phyloP scores from a whole-genome alignment of 495 filamentous ascomycete genomes.

The Penicillium longicatenatum region DNA sequence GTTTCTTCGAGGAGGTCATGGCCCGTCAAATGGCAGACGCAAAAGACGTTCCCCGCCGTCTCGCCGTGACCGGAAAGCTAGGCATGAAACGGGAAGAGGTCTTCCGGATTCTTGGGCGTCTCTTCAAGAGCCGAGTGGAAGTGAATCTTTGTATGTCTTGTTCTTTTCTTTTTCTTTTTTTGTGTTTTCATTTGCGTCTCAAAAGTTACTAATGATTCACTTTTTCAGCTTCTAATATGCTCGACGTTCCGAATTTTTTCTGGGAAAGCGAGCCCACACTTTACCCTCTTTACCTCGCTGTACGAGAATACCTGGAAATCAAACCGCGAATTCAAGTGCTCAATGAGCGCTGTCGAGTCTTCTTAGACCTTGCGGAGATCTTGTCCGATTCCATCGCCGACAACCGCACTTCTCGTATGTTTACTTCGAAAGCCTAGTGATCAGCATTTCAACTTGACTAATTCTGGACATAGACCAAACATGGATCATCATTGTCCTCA shows the following conservation, averaged over 20 bases:
- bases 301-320: conserved; percentile 97
- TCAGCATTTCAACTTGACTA: background rate
- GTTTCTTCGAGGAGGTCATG: conserved; percentile 97
- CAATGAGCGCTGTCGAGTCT: conserved; percentile 95
- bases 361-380: conserved; percentile 95
- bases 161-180: no score
- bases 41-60: conserved; percentile 82
- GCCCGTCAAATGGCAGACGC: conserved; percentile 89
- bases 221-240: conserved; percentile 84
- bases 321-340: conserved; percentile 90
- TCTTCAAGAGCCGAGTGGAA: conserved; percentile 94
- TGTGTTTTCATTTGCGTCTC: background rate
- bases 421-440: background rate
- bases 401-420: conserved; percentile 80
- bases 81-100: conserved; percentile 94
- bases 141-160: conserved; percentile 86
- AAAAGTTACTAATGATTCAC: conserved; percentile 8
- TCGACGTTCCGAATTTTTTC: conserved; percentile 98
- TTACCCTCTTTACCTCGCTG: conserved; percentile 90
- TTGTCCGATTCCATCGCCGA: conserved; percentile 89
- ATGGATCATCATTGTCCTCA: conserved; percentile 97
- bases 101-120: conserved; percentile 80
- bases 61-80: conserved; percentile 86
- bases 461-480: conserved; percentile 61
- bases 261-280: conserved; percentile 96